Evolutionary conservation across 2,329 filamentous ascomycete species (phyloP).

Genomic region (Colletotrichum phormii): DNA sequence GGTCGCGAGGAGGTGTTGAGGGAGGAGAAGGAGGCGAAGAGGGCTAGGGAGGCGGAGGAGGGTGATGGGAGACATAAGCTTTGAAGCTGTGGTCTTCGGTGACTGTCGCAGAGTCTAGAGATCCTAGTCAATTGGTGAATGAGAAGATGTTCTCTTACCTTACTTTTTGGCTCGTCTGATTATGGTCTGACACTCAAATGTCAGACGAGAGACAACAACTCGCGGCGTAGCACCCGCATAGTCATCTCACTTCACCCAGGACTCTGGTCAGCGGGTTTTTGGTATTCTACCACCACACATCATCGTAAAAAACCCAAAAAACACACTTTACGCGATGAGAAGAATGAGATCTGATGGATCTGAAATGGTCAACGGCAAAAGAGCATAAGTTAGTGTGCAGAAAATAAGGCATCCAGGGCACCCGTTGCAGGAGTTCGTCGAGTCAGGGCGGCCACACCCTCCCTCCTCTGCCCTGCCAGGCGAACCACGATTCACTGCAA

Average conservation of each 20-base stretch:
- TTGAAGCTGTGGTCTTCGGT: not conserved
- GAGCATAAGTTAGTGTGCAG: not conserved
- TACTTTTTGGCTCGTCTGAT: not conserved
- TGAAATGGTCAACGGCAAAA: not conserved
- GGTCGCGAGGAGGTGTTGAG: slow-evolving; percentile 60
- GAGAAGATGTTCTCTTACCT: not conserved
- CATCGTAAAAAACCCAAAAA: not conserved
- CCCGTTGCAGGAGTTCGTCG: not conserved
- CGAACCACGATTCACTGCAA: slow-evolving; percentile 2
- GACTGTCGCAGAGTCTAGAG: not conserved
- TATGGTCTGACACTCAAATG: not conserved
- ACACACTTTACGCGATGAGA: not conserved
- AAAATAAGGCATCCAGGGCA: not conserved
- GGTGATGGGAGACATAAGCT: slow-evolving; percentile 15
- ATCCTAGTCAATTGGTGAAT: not conserved
- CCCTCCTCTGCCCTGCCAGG: not conserved
- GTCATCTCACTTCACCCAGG: slow-evolving; percentile 3
- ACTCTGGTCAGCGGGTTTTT: not conserved
- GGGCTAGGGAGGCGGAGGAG: slow-evolving; percentile 26
- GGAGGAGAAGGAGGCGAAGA: slow-evolving; percentile 54
- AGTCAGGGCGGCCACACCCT: not conserved
- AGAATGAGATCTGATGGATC: slow-evolving; percentile 17
- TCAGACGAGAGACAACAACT: not conserved
- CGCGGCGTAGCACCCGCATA: not conserved
- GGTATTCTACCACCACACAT: slow-evolving; percentile 1